phyloP scores from a whole-genome alignment of 2,329 filamentous ascomycete species.

The Aspergillus sp. region DNA sequence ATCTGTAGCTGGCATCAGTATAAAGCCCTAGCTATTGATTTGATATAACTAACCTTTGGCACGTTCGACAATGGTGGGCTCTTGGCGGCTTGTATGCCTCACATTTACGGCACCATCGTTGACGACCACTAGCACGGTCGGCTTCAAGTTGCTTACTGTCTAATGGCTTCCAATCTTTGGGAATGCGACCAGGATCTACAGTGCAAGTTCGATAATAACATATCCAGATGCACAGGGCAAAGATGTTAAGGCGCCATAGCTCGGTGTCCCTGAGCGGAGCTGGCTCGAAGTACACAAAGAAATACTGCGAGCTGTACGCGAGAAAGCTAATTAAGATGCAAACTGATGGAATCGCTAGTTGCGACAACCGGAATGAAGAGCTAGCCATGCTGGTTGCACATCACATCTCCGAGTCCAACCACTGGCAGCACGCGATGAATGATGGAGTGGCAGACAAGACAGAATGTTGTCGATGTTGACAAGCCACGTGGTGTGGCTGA shows the following conservation, averaged over 20 bases:
- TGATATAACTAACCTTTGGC: slow-evolving; percentile 52
- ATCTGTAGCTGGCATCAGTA: slow-evolving; percentile 43
- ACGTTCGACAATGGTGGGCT: slow-evolving; percentile 66
- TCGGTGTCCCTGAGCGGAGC: slow-evolving; percentile 53
- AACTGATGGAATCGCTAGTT: slow-evolving; percentile 57
- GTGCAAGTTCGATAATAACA: slow-evolving; percentile 62
- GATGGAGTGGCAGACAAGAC: not conserved
- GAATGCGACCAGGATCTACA: slow-evolving; percentile 59
- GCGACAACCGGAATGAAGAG: slow-evolving; percentile 34
- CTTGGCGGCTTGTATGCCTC: slow-evolving; percentile 62
- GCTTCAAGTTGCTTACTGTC: slow-evolving; percentile 22
- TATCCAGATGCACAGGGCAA: slow-evolving; percentile 58
- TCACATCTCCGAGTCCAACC: not conserved
- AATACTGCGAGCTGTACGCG: slow-evolving; percentile 60
- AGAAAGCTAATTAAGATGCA: slow-evolving; percentile 59
- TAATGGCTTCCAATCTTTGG: slow-evolving; percentile 42
- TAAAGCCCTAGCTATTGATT: not conserved
- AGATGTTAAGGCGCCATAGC: slow-evolving; percentile 56
- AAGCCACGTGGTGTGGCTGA: slow-evolving; percentile 6
- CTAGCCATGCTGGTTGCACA: slow-evolving; percentile 15
- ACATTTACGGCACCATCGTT: slow-evolving; percentile 64
- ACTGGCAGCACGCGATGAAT: not conserved
- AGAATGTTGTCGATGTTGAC: not conserved
- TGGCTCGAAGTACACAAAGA: slow-evolving; percentile 58
- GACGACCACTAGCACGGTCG: slow-evolving; percentile 30